These are phyloP conservation scores for Dicorynia guianensis DNA, from an alignment of 306 rosid genomes.

Conservation along the genomic window DNA sequence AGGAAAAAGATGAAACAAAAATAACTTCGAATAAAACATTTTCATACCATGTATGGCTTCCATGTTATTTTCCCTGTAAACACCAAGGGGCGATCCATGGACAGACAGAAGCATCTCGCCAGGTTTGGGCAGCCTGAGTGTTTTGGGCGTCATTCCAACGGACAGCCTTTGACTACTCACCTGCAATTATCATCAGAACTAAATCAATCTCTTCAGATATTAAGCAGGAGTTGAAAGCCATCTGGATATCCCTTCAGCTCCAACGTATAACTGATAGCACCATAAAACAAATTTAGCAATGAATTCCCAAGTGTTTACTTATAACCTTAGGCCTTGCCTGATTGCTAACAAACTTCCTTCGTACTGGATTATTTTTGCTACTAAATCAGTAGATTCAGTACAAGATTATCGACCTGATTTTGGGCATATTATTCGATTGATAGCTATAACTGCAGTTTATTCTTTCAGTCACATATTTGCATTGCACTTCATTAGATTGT, in stretches of 20 bases:
- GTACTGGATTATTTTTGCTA: neutral
- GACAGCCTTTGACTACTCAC: slow-evolving; percentile 78
- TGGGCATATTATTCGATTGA: neutral
- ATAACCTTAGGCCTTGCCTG: no score
- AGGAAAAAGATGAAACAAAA: neutral
- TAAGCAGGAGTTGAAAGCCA: neutral
- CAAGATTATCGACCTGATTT: neutral
- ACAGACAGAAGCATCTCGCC: slow-evolving; percentile 95
- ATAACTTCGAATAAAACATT: neutral
- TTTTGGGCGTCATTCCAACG: slow-evolving; percentile 88
- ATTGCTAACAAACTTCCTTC: neutral
- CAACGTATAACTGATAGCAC: neutral
- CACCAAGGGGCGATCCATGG: slow-evolving; percentile 91
- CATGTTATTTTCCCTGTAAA: slow-evolving; percentile 89
- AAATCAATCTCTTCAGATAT: slow-evolving; percentile 19
- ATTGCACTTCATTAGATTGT: neutral
- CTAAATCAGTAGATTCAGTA: neutral
- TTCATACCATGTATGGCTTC: slow-evolving; percentile 81
- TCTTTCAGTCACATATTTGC: neutral
- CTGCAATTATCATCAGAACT: slow-evolving; percentile 48
- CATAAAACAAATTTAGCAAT: slow-evolving; percentile 7
- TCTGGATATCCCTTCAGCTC: slow-evolving; percentile 11
- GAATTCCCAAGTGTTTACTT: neutral
- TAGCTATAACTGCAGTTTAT: neutral
- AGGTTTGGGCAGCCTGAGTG: slow-evolving; percentile 75